Base-by-base conservation (phyloP, 129 eudicot species). In the Smallanthus sonchifolius region DNA sequence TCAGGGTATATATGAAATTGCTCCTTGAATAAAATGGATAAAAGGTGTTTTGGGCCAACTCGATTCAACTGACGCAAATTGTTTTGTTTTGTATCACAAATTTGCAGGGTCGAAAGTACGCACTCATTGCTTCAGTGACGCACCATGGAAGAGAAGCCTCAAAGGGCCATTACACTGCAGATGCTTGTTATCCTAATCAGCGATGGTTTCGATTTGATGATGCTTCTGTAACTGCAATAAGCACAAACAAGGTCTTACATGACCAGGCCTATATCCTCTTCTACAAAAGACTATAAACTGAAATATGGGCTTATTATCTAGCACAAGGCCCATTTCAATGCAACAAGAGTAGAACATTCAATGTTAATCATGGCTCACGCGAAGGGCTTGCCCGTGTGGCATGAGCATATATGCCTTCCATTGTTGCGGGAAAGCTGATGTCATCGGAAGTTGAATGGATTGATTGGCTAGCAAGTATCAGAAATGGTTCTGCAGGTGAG, bases 101-200 rank as follows among this genome's bases (percentile, higher is more conserved):
- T 72, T 24, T 77, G 65, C 87, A 93, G 98, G 89, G 95, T 38
- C 87, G 98, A 38, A 87, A 57, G 64, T 93, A 93, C 63, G 78
- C 86, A 47, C 97, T 93, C 37, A 92, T 93, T 65, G 84, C 98
- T 3, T 86, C 98, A 4, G 83, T 93, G n/a, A 93, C 98, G 2
- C 98, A 93, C 78, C 98, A 90, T 54, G 98, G 98, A 40, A 90
- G 87, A 74, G 98, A 93, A 80, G 92, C 98, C 7, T 90, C 97
- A 0, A 93, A 83, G 76, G 98, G 98, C 52, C 98, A 93, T 77
- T 93, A 93, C 68, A 93, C 98, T 15, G 95, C 98, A 7, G 98
- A 93, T 88, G 96, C 87, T 5, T 85, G 91, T 48, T 83, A 84
- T 7, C 77, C 85, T 0, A 69, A 75, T 56, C 84, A 89, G 20